A percentile compares a stretch with the other conserved stretches of the same genome.
Evolutionary conservation across 1,284 basidiomycete genomes (phyloP).

Genomic region (Fomitopsis schrenkii): DNA sequence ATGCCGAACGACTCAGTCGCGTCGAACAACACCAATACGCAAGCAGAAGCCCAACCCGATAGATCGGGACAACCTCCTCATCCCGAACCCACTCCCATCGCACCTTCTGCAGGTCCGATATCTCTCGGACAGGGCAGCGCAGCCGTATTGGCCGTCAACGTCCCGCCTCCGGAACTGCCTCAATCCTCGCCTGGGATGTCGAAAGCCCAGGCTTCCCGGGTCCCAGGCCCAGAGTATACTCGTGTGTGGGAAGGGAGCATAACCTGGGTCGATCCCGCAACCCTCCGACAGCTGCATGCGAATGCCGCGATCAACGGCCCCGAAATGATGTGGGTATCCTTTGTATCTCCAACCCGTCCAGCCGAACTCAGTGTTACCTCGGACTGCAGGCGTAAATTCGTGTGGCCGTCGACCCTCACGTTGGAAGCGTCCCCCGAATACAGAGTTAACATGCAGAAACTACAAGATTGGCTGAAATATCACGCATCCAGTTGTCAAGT

Average conservation of each 20-base stretch:
- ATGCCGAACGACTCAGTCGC: not conserved
- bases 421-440: conserved; percentile 41
- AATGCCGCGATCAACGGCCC: conserved; percentile 28
- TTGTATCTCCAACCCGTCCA: not conserved
- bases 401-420: conserved; percentile 49
- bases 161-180: not conserved
- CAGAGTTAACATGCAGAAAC: conserved; percentile 33
- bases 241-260: conserved; percentile 50
- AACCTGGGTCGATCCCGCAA: conserved; percentile 35
- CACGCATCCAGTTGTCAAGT: conserved; percentile 18
- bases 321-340: not conserved
- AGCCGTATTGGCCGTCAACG: not conserved
- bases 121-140: not conserved
- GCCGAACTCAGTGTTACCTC: conserved; percentile 4
- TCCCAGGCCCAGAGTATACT: not conserved
- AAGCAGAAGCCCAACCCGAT: not conserved
- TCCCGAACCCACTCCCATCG: not conserved
- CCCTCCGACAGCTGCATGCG: conserved; percentile 36
- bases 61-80: not conserved
- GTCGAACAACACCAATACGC: not conserved
- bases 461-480: conserved; percentile 48
- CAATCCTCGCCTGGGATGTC: not conserved
- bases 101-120: not conserved
- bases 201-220: not conserved
- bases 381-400: conserved; percentile 39